phyloP scores from a whole-genome alignment of 164 flowering plant species.

The Stephania japonica region DNA sequence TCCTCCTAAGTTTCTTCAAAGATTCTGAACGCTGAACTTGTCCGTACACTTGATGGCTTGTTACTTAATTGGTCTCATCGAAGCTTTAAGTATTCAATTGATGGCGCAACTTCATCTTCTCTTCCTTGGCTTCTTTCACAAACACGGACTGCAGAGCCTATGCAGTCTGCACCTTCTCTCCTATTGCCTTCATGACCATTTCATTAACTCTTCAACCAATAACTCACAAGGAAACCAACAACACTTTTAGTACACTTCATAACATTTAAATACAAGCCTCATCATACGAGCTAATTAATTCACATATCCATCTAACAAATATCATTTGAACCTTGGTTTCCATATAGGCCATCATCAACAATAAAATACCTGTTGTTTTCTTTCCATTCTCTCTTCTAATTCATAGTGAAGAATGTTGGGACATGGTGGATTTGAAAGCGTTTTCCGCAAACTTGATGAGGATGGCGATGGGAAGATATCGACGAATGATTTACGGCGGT shows the following conservation, averaged over 20 bases:
- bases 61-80: not conserved
- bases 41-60: not conserved
- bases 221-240: too few species aligned
- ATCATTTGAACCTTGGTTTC: too few species aligned
- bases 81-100: not conserved
- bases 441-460: conserved; percentile 29
- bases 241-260: too few species aligned
- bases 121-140: not conserved
- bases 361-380: too few species aligned
- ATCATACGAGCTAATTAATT: not conserved
- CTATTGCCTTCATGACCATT: not conserved
- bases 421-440: conserved; percentile 18
- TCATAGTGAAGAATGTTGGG: not conserved
- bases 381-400: too few species aligned
- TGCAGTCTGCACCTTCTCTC: not conserved
- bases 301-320: not conserved
- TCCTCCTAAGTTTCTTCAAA: too few species aligned
- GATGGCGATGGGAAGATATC: conserved; percentile 52
- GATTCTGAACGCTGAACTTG: not conserved
- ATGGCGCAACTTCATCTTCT: not conserved
- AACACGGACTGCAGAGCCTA: not conserved
- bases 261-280: not conserved
- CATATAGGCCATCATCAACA: too few species aligned
- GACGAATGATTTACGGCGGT: conserved; percentile 29
- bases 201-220: too few species aligned